Base-by-base conservation (phyloP, 1,284 basidiomycete species). In the Vanrija pseudolonga region DNA sequence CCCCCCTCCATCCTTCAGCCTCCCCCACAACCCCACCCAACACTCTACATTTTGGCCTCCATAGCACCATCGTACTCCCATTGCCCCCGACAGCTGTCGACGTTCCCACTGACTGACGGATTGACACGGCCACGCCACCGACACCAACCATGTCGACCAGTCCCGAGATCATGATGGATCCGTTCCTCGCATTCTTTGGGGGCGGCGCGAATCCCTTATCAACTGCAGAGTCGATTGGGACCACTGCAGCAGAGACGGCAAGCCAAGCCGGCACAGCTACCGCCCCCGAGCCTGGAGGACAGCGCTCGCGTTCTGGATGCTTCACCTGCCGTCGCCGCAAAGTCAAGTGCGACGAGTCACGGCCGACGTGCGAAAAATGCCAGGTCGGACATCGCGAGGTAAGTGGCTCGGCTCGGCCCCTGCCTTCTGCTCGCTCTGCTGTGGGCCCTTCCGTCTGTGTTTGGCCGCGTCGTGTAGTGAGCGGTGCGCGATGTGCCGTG, bases 261-360 rank as follows among this genome's bases (percentile, higher is more conserved):
- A 45, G n/a, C 20, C 11, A n/a, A 9, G 22, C 20, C 15, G 43
- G 43, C 12, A 26, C 42, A n/a, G 28, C 28, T 14, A 19, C 37
- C 18, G n/a, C 40, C 0, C 47, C 53, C 24, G 58, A 60, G 26
- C 44, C 58, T 4, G 58, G 58, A 20, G 55, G 58, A 8, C 58
- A 60, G 45, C 60, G 60, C 4, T 67, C 64, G 11, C 52, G 66
- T 45, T 59, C 61, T 8, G 70, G 70, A 2, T 73, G 71, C 57
- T 61, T 70, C 41, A 70, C 69, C 14, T 73, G 71, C 37, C 61
- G 71, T 17, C 45, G 56, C 14, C 58, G 72, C 12, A 73, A 72
- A 48, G 68, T 74, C 45, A 71, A 72, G 51, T 74, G 72, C 47
- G 67, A 70, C 45, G 71, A 74, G 57, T 56, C 55, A 17, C 50